Evolutionary conservation across 495 filamentous ascomycete genomes (phyloP).

Genomic region (Penicillium taxi): DNA sequence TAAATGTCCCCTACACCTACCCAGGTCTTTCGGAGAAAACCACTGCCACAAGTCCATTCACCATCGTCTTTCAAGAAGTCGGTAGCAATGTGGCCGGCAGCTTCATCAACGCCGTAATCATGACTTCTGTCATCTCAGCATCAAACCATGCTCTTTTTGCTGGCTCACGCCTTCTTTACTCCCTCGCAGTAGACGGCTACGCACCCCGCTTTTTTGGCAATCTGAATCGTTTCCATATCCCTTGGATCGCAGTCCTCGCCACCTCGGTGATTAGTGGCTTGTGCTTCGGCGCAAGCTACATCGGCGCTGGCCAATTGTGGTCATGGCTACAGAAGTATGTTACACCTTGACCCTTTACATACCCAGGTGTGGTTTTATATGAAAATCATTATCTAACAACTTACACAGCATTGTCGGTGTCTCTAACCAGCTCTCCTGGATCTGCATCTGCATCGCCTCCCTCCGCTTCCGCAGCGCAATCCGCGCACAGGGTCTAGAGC

Average conservation of each 20-base stretch:
- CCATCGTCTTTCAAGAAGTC: constrained; percentile 44
- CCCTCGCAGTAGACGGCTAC: constrained; percentile 40
- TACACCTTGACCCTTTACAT: neutral
- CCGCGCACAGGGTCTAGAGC: constrained; percentile 44
- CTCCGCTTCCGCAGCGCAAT: constrained; percentile 51
- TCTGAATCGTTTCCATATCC: constrained; percentile 49
- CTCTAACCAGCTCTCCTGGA: constrained; percentile 56
- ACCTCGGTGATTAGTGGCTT: constrained; percentile 49
- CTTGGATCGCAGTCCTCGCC: constrained; percentile 51
- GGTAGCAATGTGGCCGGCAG: constrained; percentile 42
- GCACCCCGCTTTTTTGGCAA: constrained; percentile 41
- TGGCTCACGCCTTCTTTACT: constrained; percentile 44
- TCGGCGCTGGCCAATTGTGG: constrained; percentile 52
- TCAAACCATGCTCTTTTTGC: constrained; percentile 50
- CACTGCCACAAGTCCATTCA: constrained; percentile 44
- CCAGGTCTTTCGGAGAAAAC: constrained; percentile 32
- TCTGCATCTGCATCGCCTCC: constrained; percentile 50
- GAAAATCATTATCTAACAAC: neutral
- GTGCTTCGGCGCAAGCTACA: constrained; percentile 54
- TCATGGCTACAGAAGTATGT: constrained; percentile 49
- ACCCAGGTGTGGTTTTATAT: too few relatives aligned
- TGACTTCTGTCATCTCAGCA: constrained; percentile 47
- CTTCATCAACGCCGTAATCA: constrained; percentile 50
- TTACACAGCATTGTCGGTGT: constrained; percentile 44
- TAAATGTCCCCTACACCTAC: constrained; percentile 49